Evolutionary conservation across 257 asterid genomes (phyloP), one percentile per base, ranked within the genome.

Genomic region (Penstemon davidsonii): DNA sequence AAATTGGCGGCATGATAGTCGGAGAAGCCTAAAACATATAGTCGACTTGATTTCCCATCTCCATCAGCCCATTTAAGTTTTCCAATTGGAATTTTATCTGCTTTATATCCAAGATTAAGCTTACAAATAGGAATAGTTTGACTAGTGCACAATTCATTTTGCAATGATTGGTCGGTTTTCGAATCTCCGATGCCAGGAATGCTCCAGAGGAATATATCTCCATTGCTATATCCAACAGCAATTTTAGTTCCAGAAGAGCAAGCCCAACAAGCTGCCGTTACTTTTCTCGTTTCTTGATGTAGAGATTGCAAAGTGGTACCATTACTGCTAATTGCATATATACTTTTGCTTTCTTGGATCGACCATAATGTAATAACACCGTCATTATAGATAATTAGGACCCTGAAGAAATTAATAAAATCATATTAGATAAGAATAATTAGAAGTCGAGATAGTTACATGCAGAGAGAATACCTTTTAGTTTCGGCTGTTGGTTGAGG

Each of bases 251-350:
- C 99, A 75, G 69, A 47, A 25, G 89, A 79, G 72, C 97, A 93
- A 64, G 85, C 82, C 97, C 97, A 93, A 60, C 94, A 84, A 12
- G 96, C 97, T 76, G 99, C 87, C 25, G 97, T 90, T 60, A 84
- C 95, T 82, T 81, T 83, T 80, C 84, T 93, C 51, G 83, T 68
- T 72, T 92, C 98, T 52, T 83, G 88, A 73, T 77, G 49, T 3
- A 59, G n/a, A 43, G 87, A 64, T 69, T 80, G 96, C 76, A 83
- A 38, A 49, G 83, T 53, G 50, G 76, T 63, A 50, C 90, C 88
- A 55, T 84, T 82, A 4, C 81, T 25, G 33, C 33, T 74, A 68
- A 64, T 76, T 37, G 84, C 55, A 72, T 59, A 85, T 56, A 88
- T 60, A 66, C 70, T 69, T 76, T 74, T 87, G 81, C 90, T 93